Percentiles rank a stretch among this genome's conserved stretches.
Conservation (phyloP, 768 basidiomycete genomes). For the Trametes punicea region DNA sequence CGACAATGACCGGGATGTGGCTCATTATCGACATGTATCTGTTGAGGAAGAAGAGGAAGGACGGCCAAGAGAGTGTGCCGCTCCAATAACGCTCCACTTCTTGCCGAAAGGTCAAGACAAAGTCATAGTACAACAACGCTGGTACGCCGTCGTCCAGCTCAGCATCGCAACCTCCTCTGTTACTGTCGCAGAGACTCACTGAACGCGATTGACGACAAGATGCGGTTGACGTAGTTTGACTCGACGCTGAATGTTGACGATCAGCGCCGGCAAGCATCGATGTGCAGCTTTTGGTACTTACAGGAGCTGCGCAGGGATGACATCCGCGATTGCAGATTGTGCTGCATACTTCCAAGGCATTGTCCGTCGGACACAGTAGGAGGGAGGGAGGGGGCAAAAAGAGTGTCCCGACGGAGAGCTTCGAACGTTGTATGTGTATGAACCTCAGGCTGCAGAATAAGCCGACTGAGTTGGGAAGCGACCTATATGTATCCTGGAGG, state of each 20-base stretch:
- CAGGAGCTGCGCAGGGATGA: not conserved
- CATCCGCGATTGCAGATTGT: not conserved
- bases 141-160: not conserved
- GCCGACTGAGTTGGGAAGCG: too few relatives aligned
- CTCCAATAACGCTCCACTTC: constrained; percentile 10
- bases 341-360: too few relatives aligned
- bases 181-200: not conserved
- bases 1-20: constrained; percentile 6
- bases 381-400: too few relatives aligned
- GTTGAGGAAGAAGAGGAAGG: constrained; percentile 7
- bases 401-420: too few relatives aligned
- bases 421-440: too few relatives aligned
- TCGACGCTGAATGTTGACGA: not conserved
- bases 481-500: too few relatives aligned
- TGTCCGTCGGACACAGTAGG: too few relatives aligned
- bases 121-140: constrained; percentile 1
- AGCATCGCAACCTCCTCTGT: not conserved
- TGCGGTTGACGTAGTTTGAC: not conserved
- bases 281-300: not conserved
- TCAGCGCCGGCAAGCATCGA: not conserved
- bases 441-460: too few relatives aligned
- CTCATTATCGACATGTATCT: constrained; percentile 8
- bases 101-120: constrained; percentile 2
- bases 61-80: constrained; percentile 2
- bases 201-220: not conserved